Conservation (phyloP, 768 basidiomycete species). For the Rubroboletus satanas region DNA sequence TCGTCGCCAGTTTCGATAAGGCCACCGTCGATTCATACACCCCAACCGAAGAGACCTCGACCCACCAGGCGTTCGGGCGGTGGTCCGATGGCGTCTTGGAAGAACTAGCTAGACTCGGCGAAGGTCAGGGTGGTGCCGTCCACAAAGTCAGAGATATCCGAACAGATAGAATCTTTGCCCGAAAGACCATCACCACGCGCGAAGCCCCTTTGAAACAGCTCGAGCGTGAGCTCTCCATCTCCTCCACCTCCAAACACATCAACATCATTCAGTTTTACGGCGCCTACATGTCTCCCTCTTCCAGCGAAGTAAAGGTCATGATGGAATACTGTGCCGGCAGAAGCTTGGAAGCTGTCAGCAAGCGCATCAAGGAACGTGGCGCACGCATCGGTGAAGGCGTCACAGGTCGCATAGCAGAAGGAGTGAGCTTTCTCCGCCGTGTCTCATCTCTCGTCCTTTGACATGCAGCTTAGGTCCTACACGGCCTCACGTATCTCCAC, state of each 20-base stretch:
- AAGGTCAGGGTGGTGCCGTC: slow-evolving; percentile 95
- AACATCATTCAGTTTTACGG: slow-evolving; percentile 94
- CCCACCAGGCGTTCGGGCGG: slow-evolving; percentile 27
- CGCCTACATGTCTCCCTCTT: slow-evolving; percentile 82
- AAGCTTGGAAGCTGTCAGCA: slow-evolving; percentile 85
- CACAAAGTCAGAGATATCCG: slow-evolving; percentile 87
- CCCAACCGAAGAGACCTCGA: slow-evolving; percentile 36
- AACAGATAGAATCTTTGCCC: slow-evolving; percentile 78
- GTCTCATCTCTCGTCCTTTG: not conserved
- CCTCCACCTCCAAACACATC: slow-evolving; percentile 73
- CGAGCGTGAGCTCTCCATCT: slow-evolving; percentile 87
- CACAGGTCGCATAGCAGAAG: slow-evolving; percentile 88
- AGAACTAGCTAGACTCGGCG: slow-evolving; percentile 76
- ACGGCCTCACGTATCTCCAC: slow-evolving; percentile 93
- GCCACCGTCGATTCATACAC: slow-evolving; percentile 31
- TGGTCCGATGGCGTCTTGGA: slow-evolving; percentile 75
- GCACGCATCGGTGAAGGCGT: slow-evolving; percentile 84
- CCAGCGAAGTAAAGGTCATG: slow-evolving; percentile 90
- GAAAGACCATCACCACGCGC: slow-evolving; percentile 90
- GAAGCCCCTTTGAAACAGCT: slow-evolving; percentile 92
- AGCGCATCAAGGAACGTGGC: slow-evolving; percentile 74
- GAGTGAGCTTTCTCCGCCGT: slow-evolving; percentile 48
- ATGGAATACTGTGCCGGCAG: slow-evolving; percentile 91
- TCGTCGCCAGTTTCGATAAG: slow-evolving; percentile 29
- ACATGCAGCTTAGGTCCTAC: slow-evolving; percentile 55